Evolutionary conservation across 345 rosid genomes (phyloP), one percentile per base, ranked within the genome.

Genomic region (Eucalyptus lansdowneana): DNA sequence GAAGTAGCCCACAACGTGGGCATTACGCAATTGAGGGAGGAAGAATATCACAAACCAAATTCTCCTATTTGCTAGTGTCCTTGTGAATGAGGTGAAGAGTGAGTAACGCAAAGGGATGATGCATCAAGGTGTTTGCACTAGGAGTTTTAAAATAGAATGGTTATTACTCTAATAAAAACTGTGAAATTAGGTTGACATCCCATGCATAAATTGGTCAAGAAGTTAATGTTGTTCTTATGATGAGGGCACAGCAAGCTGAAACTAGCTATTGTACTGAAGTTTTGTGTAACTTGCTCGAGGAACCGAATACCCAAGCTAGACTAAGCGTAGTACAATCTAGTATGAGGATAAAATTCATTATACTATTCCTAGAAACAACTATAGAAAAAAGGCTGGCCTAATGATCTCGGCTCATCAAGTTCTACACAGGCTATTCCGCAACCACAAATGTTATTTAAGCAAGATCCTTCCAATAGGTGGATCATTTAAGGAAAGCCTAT

Each of bases 191-290:
- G 3, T 56, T 22, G 14, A 2, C 3, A 1, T 56, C 13, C 2
- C 13, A 25, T 24, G 3, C 3, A 53, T 2, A 53, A 53, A 53
- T 0, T 53, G 2, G 1, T 8, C 1, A 0, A 4, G 1, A 7
- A 51, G 2, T 51, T 51, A 51, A 19, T 53, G 11, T 4, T 1
- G 0, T 25, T 56, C 13, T 22, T 22, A 9, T 24, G 62, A 56
- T 24, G 14, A 56, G 13, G 27, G 12, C 62, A 22, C 1, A 11
- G 60, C 62, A 24, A 10, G 3, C 29, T 6, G 2, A 56, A 2
- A 56, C 62, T 2, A 24, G 6, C 29, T 56, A 53, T 56, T 24
- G 29, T 56, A 56, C 0, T 24, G 5, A 56, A 56, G 13, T 56
- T 56, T 56, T 22, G 62, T 56, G 62, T 56, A 24, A 10, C 29